Evolutionary conservation across 306 rosid genomes (phyloP), one percentile per base, ranked within the genome.

Genomic region (Vigna reflexopilosa): DNA sequence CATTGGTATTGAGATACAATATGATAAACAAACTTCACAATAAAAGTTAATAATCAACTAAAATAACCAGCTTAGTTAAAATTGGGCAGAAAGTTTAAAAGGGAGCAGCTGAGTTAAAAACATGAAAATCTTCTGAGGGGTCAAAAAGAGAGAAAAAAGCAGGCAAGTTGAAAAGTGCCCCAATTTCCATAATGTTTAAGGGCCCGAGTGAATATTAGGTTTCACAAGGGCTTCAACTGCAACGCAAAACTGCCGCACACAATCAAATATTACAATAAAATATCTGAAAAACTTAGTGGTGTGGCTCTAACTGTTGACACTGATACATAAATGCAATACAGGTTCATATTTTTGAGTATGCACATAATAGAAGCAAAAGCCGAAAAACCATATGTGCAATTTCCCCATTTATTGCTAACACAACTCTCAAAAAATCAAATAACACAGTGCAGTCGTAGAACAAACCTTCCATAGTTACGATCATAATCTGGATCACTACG

Each of bases 401-500:
- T 14, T 45, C 15, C 13, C 45, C 69, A 76, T 66, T 56, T 57
- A 80, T 67, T 59, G 12, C 19, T 59, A 30, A 6, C 52, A 56
- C 10, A 68, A 68, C 68, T 61, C 64, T 63, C n/a, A 38, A 71
- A 22, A 36, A 36, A 36, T 36, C 36, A 65, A 65, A 40, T 32
- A 32, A 65, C 3, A 42, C n/a, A 16, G 19, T 0, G 32, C 26
- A 72, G 51, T 30, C 48, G 66, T 9, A 54, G 36, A 76, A 67
- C 67, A 48, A 74, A 91, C 94, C 94, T 91, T 66, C 81, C 78
- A 26, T 91, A 91, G 79, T 85, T 91, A 61, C 94, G 86, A 79
- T 91, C 94, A 85, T 91, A 91, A 83, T 91, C 94, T 34, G 97
- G 94, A 76, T 91, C 97, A 15, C 81, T 87, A 16, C 92, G 93